Evolutionary conservation across 345 rosid species (phyloP).

Genomic region (Eucalyptus cladocalyx): DNA sequence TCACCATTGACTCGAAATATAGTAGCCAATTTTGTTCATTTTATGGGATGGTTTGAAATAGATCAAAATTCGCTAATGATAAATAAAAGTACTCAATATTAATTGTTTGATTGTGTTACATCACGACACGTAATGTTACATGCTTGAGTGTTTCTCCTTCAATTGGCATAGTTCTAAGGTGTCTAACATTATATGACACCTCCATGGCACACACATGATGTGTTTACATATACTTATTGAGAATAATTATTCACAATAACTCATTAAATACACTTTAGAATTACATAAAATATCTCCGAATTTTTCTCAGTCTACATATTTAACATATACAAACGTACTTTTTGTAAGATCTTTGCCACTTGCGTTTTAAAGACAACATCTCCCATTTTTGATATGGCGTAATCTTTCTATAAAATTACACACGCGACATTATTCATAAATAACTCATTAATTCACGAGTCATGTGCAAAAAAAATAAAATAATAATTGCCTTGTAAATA

Average conservation of each 20-base stretch:
- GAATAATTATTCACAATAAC: background rate
- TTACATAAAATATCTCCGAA: rapidly evolving
- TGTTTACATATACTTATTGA: background rate
- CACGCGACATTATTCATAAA: rapidly evolving
- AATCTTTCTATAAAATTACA: background rate
- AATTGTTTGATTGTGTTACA: background rate
- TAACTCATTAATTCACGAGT: background rate
- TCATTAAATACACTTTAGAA: background rate
- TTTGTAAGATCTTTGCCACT: rapidly evolving
- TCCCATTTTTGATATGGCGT: background rate
- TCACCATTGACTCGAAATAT: background rate
- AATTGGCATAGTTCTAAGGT: background rate
- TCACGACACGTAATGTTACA: rapidly evolving
- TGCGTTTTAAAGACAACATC: background rate
- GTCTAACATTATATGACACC: background rate
- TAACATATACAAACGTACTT: background rate
- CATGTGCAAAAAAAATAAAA: background rate
- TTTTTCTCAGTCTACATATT: background rate
- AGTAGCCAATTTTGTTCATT: background rate
- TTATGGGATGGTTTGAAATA: background rate
- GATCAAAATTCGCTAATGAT: rapidly evolving
- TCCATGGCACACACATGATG: rapidly evolving
- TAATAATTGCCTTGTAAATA: rapidly evolving
- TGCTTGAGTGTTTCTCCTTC: rapidly evolving
- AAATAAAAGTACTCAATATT: rapidly evolving